phyloP scores from a whole-genome alignment of 2,329 filamentous ascomycete species.

The Aspergillus transmontanensis region DNA sequence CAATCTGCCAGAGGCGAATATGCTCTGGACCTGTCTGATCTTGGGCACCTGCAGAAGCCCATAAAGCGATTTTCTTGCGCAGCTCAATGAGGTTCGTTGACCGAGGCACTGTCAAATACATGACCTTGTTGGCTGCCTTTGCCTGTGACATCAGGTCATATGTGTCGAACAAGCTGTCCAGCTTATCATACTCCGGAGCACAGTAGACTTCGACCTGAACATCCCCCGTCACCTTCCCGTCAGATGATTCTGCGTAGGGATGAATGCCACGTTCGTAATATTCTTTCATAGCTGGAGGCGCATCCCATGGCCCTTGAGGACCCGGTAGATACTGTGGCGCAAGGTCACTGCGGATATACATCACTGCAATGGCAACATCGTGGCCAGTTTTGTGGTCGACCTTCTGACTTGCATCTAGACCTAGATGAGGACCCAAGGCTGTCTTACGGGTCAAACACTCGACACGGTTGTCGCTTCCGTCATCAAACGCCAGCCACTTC shows the following conservation, averaged over 20 bases:
- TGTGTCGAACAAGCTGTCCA: conserved; percentile 45
- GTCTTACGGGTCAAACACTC: conserved; percentile 59
- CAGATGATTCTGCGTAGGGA: conserved; percentile 14
- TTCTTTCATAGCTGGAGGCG: conserved; percentile 42
- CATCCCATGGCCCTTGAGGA: conserved; percentile 51
- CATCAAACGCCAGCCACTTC: conserved; percentile 63
- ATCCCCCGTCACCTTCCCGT: conserved; percentile 18
- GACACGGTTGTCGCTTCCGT: conserved; percentile 58
- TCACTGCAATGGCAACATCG: conserved; percentile 56
- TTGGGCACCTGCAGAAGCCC: conserved; percentile 30
- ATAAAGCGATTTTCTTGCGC: conserved; percentile 38
- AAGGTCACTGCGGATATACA: conserved; percentile 59
- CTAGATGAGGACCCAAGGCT: conserved; percentile 56
- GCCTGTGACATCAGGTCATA: conserved; percentile 46
- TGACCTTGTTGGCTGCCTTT: conserved; percentile 35
- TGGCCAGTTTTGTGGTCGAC: conserved; percentile 46
- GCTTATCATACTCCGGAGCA: conserved; percentile 34
- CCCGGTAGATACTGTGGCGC: conserved; percentile 45
- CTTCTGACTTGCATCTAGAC: conserved; percentile 44
- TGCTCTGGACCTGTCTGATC: conserved; percentile 31
- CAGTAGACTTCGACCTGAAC: conserved; percentile 46
- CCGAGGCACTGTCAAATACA: conserved; percentile 39
- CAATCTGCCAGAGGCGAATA: conserved; percentile 45
- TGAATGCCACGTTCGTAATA: conserved; percentile 41
- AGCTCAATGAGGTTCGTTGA: conserved; percentile 39